phyloP scores from a whole-genome alignment of 495 filamentous ascomycete species.

The Darksidea phi region DNA sequence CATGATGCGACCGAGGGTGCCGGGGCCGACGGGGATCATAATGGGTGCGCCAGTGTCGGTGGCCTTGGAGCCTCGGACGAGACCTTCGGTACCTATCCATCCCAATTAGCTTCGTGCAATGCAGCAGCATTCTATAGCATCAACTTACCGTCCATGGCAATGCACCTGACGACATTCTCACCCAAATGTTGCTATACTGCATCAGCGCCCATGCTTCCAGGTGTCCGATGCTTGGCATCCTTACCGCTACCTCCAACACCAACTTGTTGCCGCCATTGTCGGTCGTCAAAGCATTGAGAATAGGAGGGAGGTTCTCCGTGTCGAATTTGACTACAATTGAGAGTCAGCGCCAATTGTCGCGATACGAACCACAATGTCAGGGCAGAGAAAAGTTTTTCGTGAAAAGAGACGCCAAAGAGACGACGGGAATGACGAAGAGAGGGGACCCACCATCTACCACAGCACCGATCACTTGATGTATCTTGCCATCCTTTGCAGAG shows the following conservation, averaged over 20 bases:
- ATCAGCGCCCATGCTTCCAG: constrained; percentile 45
- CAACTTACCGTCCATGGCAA: constrained; percentile 97
- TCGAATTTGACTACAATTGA: constrained; percentile 81
- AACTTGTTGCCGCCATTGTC: constrained; percentile 91
- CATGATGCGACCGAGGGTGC: constrained; percentile 97
- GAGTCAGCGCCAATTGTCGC: constrained; percentile 46
- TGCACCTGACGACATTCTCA: constrained; percentile 97
- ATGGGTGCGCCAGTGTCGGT: constrained; percentile 92
- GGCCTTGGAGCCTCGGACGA: constrained; percentile 82
- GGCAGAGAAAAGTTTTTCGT: constrained; percentile 37
- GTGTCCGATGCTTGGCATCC: constrained; percentile 43
- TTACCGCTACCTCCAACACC: constrained; percentile 93
- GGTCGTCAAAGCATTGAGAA: constrained; percentile 95
- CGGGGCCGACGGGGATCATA: constrained; percentile 93
- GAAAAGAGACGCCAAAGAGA: constrained; percentile 39
- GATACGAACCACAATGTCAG: constrained; percentile 24
- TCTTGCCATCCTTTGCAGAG: constrained; percentile 43
- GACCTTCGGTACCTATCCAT: constrained; percentile 90
- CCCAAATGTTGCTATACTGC: constrained; percentile 88
- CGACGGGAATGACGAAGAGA: too few relatives aligned
- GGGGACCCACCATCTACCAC: constrained; percentile 79
- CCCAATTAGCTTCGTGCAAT: constrained; percentile 13
- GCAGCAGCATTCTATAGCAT: not conserved
- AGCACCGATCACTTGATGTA: constrained; percentile 62
- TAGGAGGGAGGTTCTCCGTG: constrained; percentile 86